Base-by-base conservation (phyloP, 768 basidiomycete genomes). In the Lactifluus volemus region DNA sequence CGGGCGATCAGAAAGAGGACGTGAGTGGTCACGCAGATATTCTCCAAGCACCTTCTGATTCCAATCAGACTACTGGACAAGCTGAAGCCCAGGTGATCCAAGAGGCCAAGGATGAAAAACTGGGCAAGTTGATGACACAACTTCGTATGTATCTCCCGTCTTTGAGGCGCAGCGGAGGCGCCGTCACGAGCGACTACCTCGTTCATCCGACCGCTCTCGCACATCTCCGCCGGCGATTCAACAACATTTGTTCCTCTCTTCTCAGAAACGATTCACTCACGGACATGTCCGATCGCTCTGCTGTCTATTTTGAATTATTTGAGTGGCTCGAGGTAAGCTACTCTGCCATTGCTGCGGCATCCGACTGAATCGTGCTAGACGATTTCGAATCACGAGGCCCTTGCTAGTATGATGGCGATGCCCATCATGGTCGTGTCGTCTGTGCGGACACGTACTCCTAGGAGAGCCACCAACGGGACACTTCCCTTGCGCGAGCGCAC, bases 401-500 rank as follows among this genome's bases (percentile, higher is more conserved):
- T 97, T 44, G 92, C 92, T 15, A 91, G 89, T 63, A 94, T 95
- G 88, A 91, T 96, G 84, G 92, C 91, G 1, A 96, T 95, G 92
- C 92, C 93, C 6, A 92, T 91, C 69, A 94, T 94, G 92, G 84
- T 85, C n/a, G 81, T 84, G 19, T 77, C 80, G 5, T 86, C 86
- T 19, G 79, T 84, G 54, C 88, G 87, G 69, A 75, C 79, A 6
- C 75, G 84, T n/a, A 76, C 77, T 4, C 75, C 82, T n/a, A 85
- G 81, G 76, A 82, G 78, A 67, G 69, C 75, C 21, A 68, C 74
- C 4, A 77, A 73, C 54, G 72, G 75, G 50, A 77, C 75, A 62
- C 73, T 79, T 15, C 76, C 79, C 8, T 81, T 86, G 60, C 83
- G 92, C 34, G 92, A 94, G 70, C 84, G 91, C 34, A 86, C 83